Percentiles rank a stretch among this genome's conserved stretches.
phyloP scores from a whole-genome alignment of 2,329 filamentous ascomycete species.

The Amesomyces nigricolor region DNA sequence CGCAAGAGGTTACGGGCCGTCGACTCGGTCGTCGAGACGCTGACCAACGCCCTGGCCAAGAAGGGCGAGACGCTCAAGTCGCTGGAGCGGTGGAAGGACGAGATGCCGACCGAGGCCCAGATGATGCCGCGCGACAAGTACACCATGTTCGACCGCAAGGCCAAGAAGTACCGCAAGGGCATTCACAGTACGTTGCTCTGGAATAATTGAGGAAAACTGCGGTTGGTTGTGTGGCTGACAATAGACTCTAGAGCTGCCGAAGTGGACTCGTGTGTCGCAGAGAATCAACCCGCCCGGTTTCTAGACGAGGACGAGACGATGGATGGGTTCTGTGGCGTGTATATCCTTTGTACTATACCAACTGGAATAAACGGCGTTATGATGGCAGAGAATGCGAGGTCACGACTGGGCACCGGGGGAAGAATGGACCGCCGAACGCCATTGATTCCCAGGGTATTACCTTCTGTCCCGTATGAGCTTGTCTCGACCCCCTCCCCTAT shows the following conservation, averaged over 20 bases:
- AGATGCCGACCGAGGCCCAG: slow-evolving; percentile 93
- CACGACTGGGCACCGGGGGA: background rate
- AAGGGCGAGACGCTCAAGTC: slow-evolving; percentile 67
- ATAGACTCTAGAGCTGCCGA: slow-evolving; percentile 59
- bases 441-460: slow-evolving; percentile 16
- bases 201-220: background rate
- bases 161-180: slow-evolving; percentile 91
- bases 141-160: slow-evolving; percentile 94
- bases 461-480: background rate
- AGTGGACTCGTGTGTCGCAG: slow-evolving; percentile 96
- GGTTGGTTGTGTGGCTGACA: slow-evolving; percentile 6
- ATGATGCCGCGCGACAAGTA: slow-evolving; percentile 98
- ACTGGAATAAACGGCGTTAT: slow-evolving; percentile 19
- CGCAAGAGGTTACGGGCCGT: slow-evolving; percentile 77
- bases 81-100: slow-evolving; percentile 83
- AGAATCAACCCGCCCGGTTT: slow-evolving; percentile 92
- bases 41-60: slow-evolving; percentile 72
- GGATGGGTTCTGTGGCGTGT: slow-evolving; percentile 15
- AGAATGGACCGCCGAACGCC: background rate
- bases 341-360: slow-evolving; percentile 24
- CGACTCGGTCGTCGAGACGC: slow-evolving; percentile 76
- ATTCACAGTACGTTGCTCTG: slow-evolving; percentile 76
- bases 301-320: slow-evolving; percentile 39
- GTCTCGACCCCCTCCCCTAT: background rate
- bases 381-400: background rate